These are phyloP conservation scores for Pholiota molesta DNA, from an alignment of 768 basidiomycete species.

Conservation along the genomic window DNA sequence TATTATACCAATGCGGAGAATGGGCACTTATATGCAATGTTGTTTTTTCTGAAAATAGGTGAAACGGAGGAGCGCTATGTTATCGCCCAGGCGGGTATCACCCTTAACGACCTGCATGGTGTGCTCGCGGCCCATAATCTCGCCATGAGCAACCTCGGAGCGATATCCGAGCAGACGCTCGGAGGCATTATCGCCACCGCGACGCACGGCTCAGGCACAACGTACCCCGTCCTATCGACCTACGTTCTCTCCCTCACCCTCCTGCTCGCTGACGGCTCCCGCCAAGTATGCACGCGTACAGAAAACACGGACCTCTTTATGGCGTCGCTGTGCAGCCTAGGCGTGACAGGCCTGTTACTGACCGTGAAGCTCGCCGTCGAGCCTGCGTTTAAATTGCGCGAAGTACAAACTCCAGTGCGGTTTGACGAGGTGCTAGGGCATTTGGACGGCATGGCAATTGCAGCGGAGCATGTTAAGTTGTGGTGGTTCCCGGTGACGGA, in stretches of 20 bases:
- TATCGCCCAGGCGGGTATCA: conserved; percentile 78
- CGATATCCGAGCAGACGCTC: conserved; percentile 95
- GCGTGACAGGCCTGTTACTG: conserved; percentile 87
- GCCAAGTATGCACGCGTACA: conserved; percentile 65
- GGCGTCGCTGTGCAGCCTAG: conserved; percentile 90
- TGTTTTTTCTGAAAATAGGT: conserved; percentile 46
- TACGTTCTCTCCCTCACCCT: conserved; percentile 77
- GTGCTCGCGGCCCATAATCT: conserved; percentile 67
- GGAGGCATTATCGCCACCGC: conserved; percentile 93
- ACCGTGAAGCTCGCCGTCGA: conserved; percentile 79
- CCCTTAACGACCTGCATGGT: conserved; percentile 71
- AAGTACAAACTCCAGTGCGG: conserved; percentile 59
- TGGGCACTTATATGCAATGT: neutral
- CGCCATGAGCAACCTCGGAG: conserved; percentile 92
- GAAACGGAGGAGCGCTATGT: conserved; percentile 68
- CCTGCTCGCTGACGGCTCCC: conserved; percentile 74
- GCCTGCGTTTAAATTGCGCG: conserved; percentile 78
- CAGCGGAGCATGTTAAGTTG: conserved; percentile 88
- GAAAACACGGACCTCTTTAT: conserved; percentile 78
- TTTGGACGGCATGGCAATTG: conserved; percentile 55
- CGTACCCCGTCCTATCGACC: conserved; percentile 80
- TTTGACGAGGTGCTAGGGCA: conserved; percentile 66
- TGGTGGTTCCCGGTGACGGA: conserved; percentile 95
- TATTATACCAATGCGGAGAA: neutral
- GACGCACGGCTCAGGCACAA: conserved; percentile 89